Conservation (phyloP, 768 basidiomycete species). For the Panus rudis region DNA sequence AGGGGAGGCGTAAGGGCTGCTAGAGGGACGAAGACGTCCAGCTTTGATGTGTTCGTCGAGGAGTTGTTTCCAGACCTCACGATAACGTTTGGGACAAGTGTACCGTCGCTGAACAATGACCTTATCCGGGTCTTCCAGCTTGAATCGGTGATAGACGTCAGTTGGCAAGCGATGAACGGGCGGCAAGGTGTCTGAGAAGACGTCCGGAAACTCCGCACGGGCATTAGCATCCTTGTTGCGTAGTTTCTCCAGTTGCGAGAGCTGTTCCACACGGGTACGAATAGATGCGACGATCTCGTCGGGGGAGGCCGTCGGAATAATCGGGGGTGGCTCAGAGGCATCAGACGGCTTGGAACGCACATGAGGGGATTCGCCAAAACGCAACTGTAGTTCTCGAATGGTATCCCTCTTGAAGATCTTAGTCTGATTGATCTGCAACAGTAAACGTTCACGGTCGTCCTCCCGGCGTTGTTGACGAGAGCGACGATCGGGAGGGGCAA, state of each 20-base stretch:
- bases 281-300: not conserved
- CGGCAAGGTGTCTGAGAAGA: slow-evolving; percentile 17
- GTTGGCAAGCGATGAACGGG: slow-evolving; percentile 12
- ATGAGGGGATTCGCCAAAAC: too few species aligned
- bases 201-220: slow-evolving; percentile 4
- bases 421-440: too few species aligned
- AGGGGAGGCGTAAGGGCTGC: slow-evolving; percentile 25
- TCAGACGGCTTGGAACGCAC: too few species aligned
- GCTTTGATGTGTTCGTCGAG: slow-evolving; percentile 28
- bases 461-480: too few species aligned
- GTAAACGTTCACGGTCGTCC: too few species aligned
- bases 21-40: slow-evolving; percentile 24
- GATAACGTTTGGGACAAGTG: slow-evolving; percentile 27
- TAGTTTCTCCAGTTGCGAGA: not conserved
- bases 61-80: slow-evolving; percentile 25
- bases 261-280: not conserved
- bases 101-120: slow-evolving; percentile 21
- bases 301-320: too few species aligned
- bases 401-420: too few species aligned
- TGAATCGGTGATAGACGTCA: slow-evolving; percentile 12
- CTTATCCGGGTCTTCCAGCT: slow-evolving; percentile 10
- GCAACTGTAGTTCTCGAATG: too few species aligned
- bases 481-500: too few species aligned
- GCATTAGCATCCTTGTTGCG: not conserved
- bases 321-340: too few species aligned